Evolutionary conservation across 176 grass and related monocot species (phyloP).

Genomic region (Zea mays): Zm-B73-REFERENCE-NAM-5.0 NC_050099.1:240211001-240211500

Average conservation of each 20-base stretch:
- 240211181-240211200: slow-evolving; percentile 16
- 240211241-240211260: too few relatives aligned
- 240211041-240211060: slow-evolving; percentile 54
- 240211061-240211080: slow-evolving; percentile 54
- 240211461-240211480: slow-evolving; percentile 21
- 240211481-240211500: slow-evolving; percentile 74
- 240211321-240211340: too few relatives aligned
- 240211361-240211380: neutral
- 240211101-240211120: too few relatives aligned
- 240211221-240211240: neutral
- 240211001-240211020: slow-evolving; percentile 59
- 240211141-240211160: too few relatives aligned
- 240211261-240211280: too few relatives aligned
- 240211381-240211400: neutral
- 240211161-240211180: slow-evolving; percentile 22
- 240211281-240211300: too few relatives aligned
- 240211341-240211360: too few relatives aligned
- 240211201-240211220: neutral
- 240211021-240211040: slow-evolving; percentile 53
- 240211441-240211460: neutral
- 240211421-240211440: neutral
- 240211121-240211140: neutral
- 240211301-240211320: too few relatives aligned
- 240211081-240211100: too few relatives aligned
- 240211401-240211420: neutral